Percentiles rank a stretch among this genome's conserved stretches.
phyloP scores from a whole-genome alignment of 139 green algal species.

The Pedinophyceae sp. region DNA sequence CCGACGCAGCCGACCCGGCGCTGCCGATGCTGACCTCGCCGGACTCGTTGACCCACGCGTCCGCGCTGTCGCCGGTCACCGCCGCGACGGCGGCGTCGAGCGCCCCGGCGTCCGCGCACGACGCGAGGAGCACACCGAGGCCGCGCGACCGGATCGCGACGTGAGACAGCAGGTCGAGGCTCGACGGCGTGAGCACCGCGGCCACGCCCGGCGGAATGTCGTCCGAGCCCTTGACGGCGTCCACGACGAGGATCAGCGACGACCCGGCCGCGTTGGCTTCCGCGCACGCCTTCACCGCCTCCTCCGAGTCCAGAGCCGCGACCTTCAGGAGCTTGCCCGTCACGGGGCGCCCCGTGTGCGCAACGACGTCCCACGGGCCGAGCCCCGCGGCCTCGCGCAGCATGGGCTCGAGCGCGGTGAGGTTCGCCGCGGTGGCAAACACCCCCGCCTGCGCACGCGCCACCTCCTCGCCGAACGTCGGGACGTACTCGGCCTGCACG shows the following conservation, averaged over 20 bases:
- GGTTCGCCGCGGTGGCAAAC: constrained; percentile 34
- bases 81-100: constrained; percentile 12
- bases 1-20: background rate
- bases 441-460: constrained; percentile 62
- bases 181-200: constrained; percentile 49
- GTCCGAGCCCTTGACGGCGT: constrained; percentile 60
- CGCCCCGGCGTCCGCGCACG: constrained; percentile 43
- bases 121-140: constrained; percentile 56
- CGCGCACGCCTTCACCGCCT: constrained; percentile 27
- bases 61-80: background rate
- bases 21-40: background rate
- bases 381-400: constrained; percentile 40
- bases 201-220: constrained; percentile 67
- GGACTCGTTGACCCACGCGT: background rate
- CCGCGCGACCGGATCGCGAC: constrained; percentile 70
- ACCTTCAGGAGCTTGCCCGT: background rate
- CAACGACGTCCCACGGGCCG: constrained; percentile 45
- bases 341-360: background rate
- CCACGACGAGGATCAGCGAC: constrained; percentile 36
- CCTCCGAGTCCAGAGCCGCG: constrained; percentile 10
- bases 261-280: constrained; percentile 34
- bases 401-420: constrained; percentile 40
- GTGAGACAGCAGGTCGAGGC: constrained; percentile 71
- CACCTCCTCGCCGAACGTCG: constrained; percentile 83
- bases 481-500: no score